Evolutionary conservation across 2,329 filamentous ascomycete species (phyloP).

Genomic region (Fusarium luffae): DNA sequence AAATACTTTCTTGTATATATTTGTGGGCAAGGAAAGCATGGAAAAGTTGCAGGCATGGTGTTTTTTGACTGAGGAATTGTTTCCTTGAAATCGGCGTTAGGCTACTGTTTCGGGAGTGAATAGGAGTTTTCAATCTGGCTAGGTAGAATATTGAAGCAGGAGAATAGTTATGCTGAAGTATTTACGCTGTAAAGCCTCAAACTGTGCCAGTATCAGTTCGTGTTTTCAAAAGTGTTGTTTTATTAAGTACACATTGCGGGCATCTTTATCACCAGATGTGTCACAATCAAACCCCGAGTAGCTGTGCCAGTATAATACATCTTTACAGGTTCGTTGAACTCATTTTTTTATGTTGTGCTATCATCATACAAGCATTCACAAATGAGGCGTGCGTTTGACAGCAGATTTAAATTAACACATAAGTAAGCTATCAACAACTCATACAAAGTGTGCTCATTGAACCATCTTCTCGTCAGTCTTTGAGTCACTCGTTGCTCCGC

Average conservation of each 20-base stretch:
- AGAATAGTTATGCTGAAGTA: not conserved
- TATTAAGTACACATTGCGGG: too few relatives aligned
- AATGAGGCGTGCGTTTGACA: not conserved
- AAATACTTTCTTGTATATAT: not conserved
- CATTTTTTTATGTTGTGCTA: too few relatives aligned
- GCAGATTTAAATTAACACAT: not conserved
- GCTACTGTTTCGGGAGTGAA: not conserved
- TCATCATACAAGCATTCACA: not conserved
- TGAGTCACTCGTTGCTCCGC: slow-evolving; percentile 1
- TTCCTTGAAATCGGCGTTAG: not conserved
- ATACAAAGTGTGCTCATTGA: not conserved
- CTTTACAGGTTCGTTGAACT: not conserved
- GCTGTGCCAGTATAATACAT: not conserved
- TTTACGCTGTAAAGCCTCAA: not conserved
- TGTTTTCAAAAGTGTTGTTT: too few relatives aligned
- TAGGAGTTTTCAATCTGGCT: not conserved
- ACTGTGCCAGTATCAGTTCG: too few relatives aligned
- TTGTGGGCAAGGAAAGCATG: not conserved
- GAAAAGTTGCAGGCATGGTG: not conserved
- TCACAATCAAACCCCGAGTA: too few relatives aligned
- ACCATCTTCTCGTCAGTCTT: slow-evolving; percentile 21
- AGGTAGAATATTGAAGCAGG: not conserved
- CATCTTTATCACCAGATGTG: too few relatives aligned
- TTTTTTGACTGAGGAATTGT: not conserved
- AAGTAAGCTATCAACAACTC: not conserved